These are phyloP conservation scores for Colletotrichum sansevieriae DNA, from an alignment of 2,329 filamentous ascomycete genomes.

Conservation along the genomic window DNA sequence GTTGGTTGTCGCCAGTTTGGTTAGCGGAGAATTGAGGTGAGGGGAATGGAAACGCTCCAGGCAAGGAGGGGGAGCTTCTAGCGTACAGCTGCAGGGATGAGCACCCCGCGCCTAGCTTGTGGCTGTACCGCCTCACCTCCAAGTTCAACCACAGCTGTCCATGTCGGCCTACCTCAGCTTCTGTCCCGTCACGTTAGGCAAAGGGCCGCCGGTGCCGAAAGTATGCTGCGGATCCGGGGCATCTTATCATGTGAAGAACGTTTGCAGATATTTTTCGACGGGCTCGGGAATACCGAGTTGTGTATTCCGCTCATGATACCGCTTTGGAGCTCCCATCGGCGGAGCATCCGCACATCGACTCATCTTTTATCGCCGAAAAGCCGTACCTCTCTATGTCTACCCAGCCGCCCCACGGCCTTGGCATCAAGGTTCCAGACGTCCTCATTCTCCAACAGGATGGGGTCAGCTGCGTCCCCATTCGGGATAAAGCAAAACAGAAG, in stretches of 20 bases:
- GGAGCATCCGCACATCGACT: conserved; percentile 16
- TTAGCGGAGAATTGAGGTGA: conserved; percentile 14
- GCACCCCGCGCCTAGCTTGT: conserved; percentile 15
- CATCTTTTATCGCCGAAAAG: conserved; percentile 24
- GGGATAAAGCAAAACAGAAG: conserved; percentile 7
- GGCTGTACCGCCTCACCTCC: conserved; percentile 21
- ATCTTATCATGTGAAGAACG: not conserved
- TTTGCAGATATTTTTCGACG: not conserved
- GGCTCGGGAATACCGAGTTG: conserved; percentile 1
- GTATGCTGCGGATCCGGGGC: not conserved
- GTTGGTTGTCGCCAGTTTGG: conserved; percentile 38
- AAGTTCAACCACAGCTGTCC: conserved; percentile 2
- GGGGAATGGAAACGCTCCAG: conserved; percentile 5
- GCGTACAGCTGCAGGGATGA: conserved; percentile 14
- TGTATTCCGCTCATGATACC: conserved; percentile 15
- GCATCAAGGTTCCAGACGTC: not conserved
- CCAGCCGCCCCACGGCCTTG: not conserved
- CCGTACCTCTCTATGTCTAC: not conserved
- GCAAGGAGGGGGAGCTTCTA: not conserved
- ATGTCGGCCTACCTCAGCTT: not conserved
- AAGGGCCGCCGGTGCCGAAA: conserved; percentile 17
- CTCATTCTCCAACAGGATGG: not conserved
- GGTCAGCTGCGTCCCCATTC: conserved; percentile 9
- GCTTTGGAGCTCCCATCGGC: conserved; percentile 17
- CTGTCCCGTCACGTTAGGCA: not conserved